Evolutionary conservation across 179 eudicot species (phyloP), one percentile per base, ranked within the genome.

Genomic region (Nepenthes alata): DNA sequence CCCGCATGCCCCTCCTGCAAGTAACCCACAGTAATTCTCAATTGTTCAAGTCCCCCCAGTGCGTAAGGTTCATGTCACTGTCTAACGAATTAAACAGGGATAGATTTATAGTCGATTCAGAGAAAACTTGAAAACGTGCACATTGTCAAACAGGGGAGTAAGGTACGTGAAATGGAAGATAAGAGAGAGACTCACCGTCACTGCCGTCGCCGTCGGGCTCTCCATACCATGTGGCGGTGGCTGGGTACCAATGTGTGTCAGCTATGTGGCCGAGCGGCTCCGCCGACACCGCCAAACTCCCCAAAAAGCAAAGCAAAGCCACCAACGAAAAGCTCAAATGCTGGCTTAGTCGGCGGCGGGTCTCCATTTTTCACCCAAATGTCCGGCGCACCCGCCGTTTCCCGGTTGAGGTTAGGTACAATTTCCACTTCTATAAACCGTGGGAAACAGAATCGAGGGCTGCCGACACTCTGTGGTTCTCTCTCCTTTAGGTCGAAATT

Each of bases 221-320:
- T 36, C 99, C 97, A 58, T 94, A 94, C 99, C 99, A 94, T 0
- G 97, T 94, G 34, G 99, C 97, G 53, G 97, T 79, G 50, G 96
- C 99, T 11, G 93, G 83, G 36, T 70, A 66, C 99, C 99, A 94
- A 68, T 74, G 87, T 9, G 68, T 57, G 82, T 70, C 78, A 11
- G 75, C 8, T n/a, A 67, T 52, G 57, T 14, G 58, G 59, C 37
- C 72, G 62, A 67, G 67, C 2, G 76, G 72, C 49, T 59, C 71
- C 51, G 65, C 74, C 12, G 78, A 57, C 68, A 65, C 74, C 10
- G 15, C 66, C 51, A 36, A 65, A 56, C 57, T 57, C 56, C 63
- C 55, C 6, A 67, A 64, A 51, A 68, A 35, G 52, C 71, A 55
- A 53, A 68, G 55, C 59, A 64, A 64, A 55, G 59, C 80, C 52